Conservation (phyloP, 106 monocot species). For the Vanilla planifolia region DNA sequence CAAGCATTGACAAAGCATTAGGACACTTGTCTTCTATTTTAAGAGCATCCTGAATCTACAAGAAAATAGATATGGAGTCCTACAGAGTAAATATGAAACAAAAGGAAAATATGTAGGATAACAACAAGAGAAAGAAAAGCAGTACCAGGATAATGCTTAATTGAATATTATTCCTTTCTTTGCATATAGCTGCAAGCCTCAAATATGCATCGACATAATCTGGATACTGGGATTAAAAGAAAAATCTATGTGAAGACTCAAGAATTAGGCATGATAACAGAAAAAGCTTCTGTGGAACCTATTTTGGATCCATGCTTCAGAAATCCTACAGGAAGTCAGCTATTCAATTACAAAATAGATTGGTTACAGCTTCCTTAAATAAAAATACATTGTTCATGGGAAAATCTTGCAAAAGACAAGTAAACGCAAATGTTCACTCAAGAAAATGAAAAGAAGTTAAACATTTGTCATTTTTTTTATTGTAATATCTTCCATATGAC, state of each 20-base stretch:
- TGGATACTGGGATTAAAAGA: constrained; percentile 57
- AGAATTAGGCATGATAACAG: not conserved
- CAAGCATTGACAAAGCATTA: constrained; percentile 91
- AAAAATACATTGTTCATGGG: no score
- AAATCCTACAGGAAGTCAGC: no score
- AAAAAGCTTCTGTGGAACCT: no score
- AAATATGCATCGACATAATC: constrained; percentile 89
- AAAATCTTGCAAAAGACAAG: no score
- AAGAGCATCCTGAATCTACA: constrained; percentile 77
- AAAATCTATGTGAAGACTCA: not conserved
- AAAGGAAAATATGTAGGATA: not conserved
- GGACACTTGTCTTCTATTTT: constrained; percentile 83
- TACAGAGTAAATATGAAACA: not conserved
- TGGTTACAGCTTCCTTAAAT: no score
- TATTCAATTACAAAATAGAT: no score
- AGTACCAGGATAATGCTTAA: constrained; percentile 86
- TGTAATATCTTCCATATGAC: no score
- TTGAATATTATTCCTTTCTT: constrained; percentile 67
- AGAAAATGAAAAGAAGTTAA: no score
- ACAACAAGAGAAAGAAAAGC: not conserved
- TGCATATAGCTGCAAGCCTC: constrained; percentile 87
- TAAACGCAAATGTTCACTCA: no score
- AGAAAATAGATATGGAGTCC: constrained; percentile 12
- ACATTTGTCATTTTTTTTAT: no score
- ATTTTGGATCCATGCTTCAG: no score